Evolutionary conservation across 1,284 basidiomycete species (phyloP), one percentile per base, ranked within the genome.

Genomic region (Leccinum laetum): DNA sequence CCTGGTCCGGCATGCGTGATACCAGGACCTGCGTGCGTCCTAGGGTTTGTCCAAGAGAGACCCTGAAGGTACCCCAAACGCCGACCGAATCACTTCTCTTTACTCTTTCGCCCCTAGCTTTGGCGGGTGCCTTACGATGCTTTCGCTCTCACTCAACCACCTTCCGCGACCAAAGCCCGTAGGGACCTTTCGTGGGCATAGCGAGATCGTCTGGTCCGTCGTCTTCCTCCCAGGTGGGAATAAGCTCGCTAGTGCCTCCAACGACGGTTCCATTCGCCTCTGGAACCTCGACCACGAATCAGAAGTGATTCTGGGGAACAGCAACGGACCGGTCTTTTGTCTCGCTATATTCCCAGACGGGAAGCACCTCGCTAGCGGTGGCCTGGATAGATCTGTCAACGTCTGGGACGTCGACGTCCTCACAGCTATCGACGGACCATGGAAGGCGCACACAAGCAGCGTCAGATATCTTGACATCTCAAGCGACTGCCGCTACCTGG

Each of bases 111-210:
- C 69, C 72, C 72, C 71, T 75, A 73, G 71, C 63, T 67, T 44
- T 46, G 65, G 63, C 5, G 61, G 32, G 69, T 64, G 37, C 66
- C 64, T 66, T 65, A 72, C 64, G 65, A 76, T 73, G 72, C 72
- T 75, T n/a, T 73, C 72, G 71, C 74, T 73, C 74, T 72, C 72
- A 56, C 70, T 76, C 73, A 14, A 71, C 74, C 72, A 75, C 63
- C 65, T 75, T 41, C 62, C 70, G 59, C 74, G 68, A 16, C 72
- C 68, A 61, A 64, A 57, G 65, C 74, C 73, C 21, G 29, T 73
- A 53, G 71, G 29, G 37, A 66, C 62, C 2, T 61, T 76, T 60
- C 58, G 65, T 64, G 74, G 72, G 35, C 73, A 76, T 55, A 76
- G 46, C 64, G 68, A 65, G 61, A 75, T 73, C 56, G 74, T 73